These are phyloP conservation scores for Paecilomyces dactylethromorphus DNA, from an alignment of 2,329 filamentous ascomycete genomes.

Conservation along the genomic window DNA sequence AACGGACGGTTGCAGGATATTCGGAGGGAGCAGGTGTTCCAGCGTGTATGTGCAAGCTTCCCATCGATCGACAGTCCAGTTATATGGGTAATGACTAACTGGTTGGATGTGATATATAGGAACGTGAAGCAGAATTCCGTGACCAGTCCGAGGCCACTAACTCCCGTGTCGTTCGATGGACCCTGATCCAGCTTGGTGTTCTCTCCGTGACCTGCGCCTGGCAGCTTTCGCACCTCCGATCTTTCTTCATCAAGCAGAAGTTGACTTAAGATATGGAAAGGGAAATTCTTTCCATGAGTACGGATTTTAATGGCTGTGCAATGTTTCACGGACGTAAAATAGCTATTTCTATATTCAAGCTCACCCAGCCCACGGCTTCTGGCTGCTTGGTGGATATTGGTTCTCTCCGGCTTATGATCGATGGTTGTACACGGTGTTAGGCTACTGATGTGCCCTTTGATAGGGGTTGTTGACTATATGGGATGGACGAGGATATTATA, in stretches of 20 bases:
- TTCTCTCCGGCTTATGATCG: not conserved
- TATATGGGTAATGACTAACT: not conserved
- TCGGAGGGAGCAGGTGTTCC: slow-evolving; percentile 90
- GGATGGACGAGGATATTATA: not conserved
- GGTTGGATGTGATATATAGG: slow-evolving; percentile 45
- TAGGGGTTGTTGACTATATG: not conserved
- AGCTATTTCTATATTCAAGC: not conserved
- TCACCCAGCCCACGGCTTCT: not conserved
- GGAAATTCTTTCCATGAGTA: not conserved
- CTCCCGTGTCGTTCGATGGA: slow-evolving; percentile 86
- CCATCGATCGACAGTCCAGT: not conserved
- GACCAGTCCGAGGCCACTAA: slow-evolving; percentile 96
- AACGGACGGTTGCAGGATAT: slow-evolving; percentile 85
- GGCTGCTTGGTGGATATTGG: not conserved
- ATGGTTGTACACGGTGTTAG: not conserved
- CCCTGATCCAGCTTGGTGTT: slow-evolving; percentile 78
- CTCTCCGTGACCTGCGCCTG: slow-evolving; percentile 86
- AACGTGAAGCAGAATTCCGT: slow-evolving; percentile 95
- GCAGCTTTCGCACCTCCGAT: slow-evolving; percentile 91
- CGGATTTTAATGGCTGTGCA: not conserved
- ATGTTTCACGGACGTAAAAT: not conserved
- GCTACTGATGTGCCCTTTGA: not conserved
- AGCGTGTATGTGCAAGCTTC: slow-evolving; percentile 58
- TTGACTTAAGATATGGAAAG: slow-evolving; percentile 62
- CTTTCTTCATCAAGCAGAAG: slow-evolving; percentile 99